Base-by-base conservation (phyloP, 768 basidiomycete species). In the Coprinopsis sp. region DNA sequence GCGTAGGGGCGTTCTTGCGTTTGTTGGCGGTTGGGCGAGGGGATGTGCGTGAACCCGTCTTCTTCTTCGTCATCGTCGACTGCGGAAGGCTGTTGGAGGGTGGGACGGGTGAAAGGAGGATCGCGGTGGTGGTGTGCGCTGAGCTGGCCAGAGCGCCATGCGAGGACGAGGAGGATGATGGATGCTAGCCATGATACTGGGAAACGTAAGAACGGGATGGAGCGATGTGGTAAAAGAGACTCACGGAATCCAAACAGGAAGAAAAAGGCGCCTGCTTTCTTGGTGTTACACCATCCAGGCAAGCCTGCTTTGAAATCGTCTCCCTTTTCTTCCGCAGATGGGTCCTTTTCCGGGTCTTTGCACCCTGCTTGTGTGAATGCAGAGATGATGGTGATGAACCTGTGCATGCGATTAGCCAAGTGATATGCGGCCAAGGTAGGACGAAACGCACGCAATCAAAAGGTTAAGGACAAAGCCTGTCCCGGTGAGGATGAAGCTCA, bases 341-440 rank as follows among this genome's bases (percentile, higher is more conserved):
- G 94, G 56, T 96, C 93, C 3, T 87, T 80, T 42, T 71, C 69
- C 1, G 91, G 62, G 52, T 95, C 72, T 64, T 95, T 95, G 71
- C 93, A 97, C 0, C 93, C 93, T 1, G 87, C 66, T 60, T 92
- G 70, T 13, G 93, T 91, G 82, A 87, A 96, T 1, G 88, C 90
- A 45, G 84, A 88, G 37, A 87, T 87, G 1, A 87, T 87, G 0
- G 81, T 77, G 46, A 84, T 74, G 57, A 89, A 87, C 8, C 87
- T 87, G 53, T 6, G 27, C 3, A 31, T 54, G 31, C 42, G 6
- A 22, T 33, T 38, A 39, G 22, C 19, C 47, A 38, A 39, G 37
- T 19, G 48, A 29, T 28, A n/a, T n/a, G 41, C 34, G 18, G 52
- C n/a, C 33, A 48, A 38, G 28, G 36, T 23, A 49, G 23, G 29